phyloP scores from a whole-genome alignment of 2,329 filamentous ascomycete genomes.

The Tolypocladium sp. region DNA sequence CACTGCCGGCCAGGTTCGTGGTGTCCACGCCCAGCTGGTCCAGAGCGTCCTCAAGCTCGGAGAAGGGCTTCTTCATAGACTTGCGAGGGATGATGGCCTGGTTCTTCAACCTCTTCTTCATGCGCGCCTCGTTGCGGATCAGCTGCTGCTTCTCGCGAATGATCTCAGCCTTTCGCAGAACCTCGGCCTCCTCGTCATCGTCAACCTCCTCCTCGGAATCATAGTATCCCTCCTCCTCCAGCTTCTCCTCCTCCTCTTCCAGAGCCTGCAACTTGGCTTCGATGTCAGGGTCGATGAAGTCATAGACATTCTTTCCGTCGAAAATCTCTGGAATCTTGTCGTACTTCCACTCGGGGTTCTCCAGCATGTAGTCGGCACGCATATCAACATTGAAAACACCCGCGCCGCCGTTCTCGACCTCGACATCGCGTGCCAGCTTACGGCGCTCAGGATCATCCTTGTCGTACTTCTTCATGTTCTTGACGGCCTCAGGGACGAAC shows the following conservation, averaged over 20 bases:
- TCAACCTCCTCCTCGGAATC: constrained; percentile 75
- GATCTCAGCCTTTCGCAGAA: constrained; percentile 83
- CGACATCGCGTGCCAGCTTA: constrained; percentile 73
- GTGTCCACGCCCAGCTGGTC: constrained; percentile 82
- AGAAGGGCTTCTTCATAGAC: constrained; percentile 69
- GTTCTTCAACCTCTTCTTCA: constrained; percentile 97
- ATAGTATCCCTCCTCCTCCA: constrained; percentile 89
- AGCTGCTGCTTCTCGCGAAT: constrained; percentile 92
- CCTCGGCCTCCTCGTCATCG: constrained; percentile 80
- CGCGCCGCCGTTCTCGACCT: constrained; percentile 86
- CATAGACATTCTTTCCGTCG: constrained; percentile 94
- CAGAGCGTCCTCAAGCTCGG: constrained; percentile 79
- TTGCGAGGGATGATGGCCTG: constrained; percentile 84
- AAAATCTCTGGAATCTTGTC: constrained; percentile 92
- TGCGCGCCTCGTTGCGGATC: constrained; percentile 88
- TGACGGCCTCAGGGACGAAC: constrained; percentile 80
- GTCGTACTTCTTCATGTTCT: constrained; percentile 79
- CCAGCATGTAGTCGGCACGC: constrained; percentile 78
- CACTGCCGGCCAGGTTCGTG: constrained; percentile 62
- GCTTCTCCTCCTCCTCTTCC: constrained; percentile 89
- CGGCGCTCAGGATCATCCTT: constrained; percentile 79
- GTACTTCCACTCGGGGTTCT: constrained; percentile 87
- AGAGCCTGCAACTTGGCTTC: constrained; percentile 84
- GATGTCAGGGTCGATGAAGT: constrained; percentile 95
- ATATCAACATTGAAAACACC: constrained; percentile 95